Evolutionary conservation across 139 green algal genomes (phyloP).

Genomic region (Chlamydomonas schloesseri): DNA sequence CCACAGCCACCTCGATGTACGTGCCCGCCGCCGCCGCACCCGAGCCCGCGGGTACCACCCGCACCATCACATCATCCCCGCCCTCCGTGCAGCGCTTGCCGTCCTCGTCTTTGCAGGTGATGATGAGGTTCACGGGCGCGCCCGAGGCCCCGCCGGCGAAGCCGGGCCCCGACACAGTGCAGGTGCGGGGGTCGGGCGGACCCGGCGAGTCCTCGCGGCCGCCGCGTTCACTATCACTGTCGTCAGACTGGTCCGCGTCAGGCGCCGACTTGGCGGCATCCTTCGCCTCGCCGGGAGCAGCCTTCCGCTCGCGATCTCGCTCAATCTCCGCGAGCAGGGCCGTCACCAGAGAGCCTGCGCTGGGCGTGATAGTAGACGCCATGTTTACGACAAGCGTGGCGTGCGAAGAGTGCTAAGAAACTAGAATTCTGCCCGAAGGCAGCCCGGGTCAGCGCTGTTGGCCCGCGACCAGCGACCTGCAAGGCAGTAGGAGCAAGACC

Average conservation of each 20-base stretch:
- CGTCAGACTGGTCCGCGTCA: neutral
- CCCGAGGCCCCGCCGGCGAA: constrained; percentile 47
- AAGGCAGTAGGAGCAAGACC: no score
- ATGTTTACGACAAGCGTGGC: neutral
- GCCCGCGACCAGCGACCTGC: no score
- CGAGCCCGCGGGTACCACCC: constrained; percentile 32
- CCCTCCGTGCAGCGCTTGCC: constrained; percentile 49
- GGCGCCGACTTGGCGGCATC: neutral
- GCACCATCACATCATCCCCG: constrained; percentile 57
- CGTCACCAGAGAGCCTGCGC: constrained; percentile 34
- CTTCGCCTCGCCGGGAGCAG: neutral
- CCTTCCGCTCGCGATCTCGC: constrained; percentile 27
- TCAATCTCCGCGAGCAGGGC: constrained; percentile 38
- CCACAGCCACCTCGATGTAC: constrained; percentile 55
- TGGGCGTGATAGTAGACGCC: constrained; percentile 25
- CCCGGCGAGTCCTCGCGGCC: constrained; percentile 36
- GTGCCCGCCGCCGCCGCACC: neutral
- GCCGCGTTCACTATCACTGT: neutral
- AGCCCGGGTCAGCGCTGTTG: no score
- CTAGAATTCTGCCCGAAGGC: no score
- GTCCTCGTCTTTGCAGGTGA: constrained; percentile 50
- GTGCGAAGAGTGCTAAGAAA: no score
- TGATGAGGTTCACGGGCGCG: constrained; percentile 52
- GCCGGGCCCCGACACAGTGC: constrained; percentile 54
- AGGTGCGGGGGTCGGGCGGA: constrained; percentile 35